phyloP scores from a whole-genome alignment of 805 yeast species.

The Kodamaea lidongshanica region DNA sequence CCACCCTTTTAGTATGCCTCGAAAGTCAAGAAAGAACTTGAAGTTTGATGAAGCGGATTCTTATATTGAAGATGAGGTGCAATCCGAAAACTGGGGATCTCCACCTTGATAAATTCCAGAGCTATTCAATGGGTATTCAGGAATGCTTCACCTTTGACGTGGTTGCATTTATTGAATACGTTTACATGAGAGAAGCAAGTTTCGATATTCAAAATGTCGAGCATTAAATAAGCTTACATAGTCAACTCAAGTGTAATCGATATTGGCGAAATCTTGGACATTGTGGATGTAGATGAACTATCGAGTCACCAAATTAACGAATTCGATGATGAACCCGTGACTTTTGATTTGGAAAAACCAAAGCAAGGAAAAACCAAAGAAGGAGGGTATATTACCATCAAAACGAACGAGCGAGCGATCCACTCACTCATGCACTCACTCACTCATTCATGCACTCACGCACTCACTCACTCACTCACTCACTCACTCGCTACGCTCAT shows the following conservation, averaged over 20 bases:
- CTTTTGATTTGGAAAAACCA: constrained; percentile 22
- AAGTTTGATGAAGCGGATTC: constrained; percentile 14
- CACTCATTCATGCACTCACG: no score
- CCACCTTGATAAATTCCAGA: constrained; percentile 20
- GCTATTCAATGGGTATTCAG: constrained; percentile 24
- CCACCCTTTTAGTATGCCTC: constrained; percentile 1
- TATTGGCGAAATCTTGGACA: constrained; percentile 27
- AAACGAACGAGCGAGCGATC: no score
- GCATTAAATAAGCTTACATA: constrained; percentile 26
- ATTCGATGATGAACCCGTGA: constrained; percentile 23
- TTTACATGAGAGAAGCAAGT: constrained; percentile 13
- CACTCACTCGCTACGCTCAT: no score
- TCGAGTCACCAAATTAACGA: constrained; percentile 22
- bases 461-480: no score
- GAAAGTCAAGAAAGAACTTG: constrained; percentile 2
- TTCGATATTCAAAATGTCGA: constrained; percentile 14
- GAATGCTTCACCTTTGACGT: constrained; percentile 28
- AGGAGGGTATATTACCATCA: constrained; percentile 26
- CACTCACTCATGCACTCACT: no score
- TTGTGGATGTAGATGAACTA: constrained; percentile 37
- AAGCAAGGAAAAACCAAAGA: no score
- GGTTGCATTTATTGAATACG: constrained; percentile 25
- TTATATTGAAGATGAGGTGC: constrained; percentile 27
- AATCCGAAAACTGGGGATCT: constrained; percentile 23
- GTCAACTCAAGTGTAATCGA: constrained; percentile 15